Base-by-base conservation (phyloP, 768 basidiomycete genomes). In the Agrocybe chaxingu region DNA sequence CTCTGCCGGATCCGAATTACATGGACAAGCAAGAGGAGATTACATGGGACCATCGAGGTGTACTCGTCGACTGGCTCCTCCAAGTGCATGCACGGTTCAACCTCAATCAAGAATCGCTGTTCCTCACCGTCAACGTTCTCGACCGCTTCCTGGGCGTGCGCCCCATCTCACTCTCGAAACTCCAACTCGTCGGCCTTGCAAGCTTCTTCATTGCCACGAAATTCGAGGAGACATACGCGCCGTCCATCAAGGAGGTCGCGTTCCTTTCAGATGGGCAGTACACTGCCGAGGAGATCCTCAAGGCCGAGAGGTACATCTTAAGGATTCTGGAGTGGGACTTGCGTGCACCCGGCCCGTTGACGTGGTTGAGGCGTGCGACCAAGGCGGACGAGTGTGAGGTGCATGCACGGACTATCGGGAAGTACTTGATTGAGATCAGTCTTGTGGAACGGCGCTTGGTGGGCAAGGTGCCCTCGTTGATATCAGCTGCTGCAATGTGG, bases 311-410 rank as follows among this genome's bases (percentile, higher is more conserved):
- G 53, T 96, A 95, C 60, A 81, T 98, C 47, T 73, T 97, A 42
- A 85, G 86, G 64, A 89, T 88, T 7, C 71, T 97, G 47, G 83
- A 89, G 29, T 98, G 89, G 82, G 86, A 95, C 64, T 62, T 97
- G 54, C 80, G 84, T 51, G 90, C 84, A 63, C 90, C 95, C 29
- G 92, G 89, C 55, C 92, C 93, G 2, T 84, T 98, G 71, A 84
- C 89, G 55, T 97, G 87, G 76, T 76, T 97, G 36, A 76, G 94
- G 35, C 78, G 94, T 32, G 85, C 91, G 49, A 92, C 89, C 72
- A 98, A 97, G 70, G 95, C 93, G 2, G 95, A 98, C 59, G 84
- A 86, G 49, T 96, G 92, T 67, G 89, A 95, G 58, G 78, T 89
- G 30, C 82, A 91, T 57, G 85, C 85, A 11, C 73, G 94, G 50